These are phyloP conservation scores for Cordia subcordata DNA, from an alignment of 257 asterid genomes.

Conservation along the genomic window DNA sequence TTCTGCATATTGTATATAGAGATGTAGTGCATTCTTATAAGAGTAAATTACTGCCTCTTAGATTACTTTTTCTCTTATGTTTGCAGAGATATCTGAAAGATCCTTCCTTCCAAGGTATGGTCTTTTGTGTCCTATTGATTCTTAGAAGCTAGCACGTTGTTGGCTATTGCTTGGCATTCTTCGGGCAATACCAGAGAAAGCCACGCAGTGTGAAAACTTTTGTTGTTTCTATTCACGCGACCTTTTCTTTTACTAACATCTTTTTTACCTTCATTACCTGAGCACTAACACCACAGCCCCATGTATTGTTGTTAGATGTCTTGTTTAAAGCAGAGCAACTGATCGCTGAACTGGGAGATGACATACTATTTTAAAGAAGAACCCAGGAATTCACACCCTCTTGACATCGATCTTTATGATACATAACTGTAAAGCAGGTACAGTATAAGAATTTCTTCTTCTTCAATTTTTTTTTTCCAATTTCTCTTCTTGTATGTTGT, in stretches of 20 bases:
- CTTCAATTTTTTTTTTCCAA: neutral
- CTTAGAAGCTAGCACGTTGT: neutral
- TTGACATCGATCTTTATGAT: too few species aligned
- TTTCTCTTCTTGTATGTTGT: too few species aligned
- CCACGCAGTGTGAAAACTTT: neutral
- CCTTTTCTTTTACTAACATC: too few species aligned
- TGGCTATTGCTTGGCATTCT: neutral
- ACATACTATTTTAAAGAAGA: conserved; percentile 21
- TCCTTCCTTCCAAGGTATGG: conserved; percentile 64
- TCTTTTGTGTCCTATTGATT: neutral
- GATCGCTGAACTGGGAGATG: conserved; percentile 54
- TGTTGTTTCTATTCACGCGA: neutral
- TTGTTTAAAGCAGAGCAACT: conserved; percentile 65
- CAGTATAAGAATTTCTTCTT: too few species aligned
- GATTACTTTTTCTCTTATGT: conserved; percentile 8
- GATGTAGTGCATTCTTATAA: too few species aligned
- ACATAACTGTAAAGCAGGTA: too few species aligned
- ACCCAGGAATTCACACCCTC: conserved; percentile 4
- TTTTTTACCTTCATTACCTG: conserved; percentile 3
- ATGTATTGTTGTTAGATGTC: conserved; percentile 46
- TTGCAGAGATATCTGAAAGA: conserved; percentile 71
- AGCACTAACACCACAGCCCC: neutral
- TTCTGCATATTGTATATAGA: neutral
- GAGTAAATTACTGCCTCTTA: conserved; percentile 10
- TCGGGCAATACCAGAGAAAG: neutral